phyloP scores from a whole-genome alignment of 2,329 filamentous ascomycete genomes.

The Aspergillus persii region DNA sequence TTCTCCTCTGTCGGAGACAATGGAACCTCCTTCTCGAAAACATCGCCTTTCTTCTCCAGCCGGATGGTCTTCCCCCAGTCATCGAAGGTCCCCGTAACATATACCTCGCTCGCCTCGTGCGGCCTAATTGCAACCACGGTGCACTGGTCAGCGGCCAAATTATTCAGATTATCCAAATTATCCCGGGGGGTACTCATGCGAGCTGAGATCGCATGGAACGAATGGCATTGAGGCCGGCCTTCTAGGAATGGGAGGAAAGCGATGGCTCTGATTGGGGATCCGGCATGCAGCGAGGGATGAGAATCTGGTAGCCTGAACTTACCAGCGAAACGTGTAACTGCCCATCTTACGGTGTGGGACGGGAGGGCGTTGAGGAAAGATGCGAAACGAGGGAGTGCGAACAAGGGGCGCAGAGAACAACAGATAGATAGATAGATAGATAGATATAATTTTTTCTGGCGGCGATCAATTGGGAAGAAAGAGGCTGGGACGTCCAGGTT shows the following conservation, averaged over 20 bases:
- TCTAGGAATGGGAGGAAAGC: background rate
- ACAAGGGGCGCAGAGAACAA: background rate
- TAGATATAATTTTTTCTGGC: no score
- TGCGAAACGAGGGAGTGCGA: background rate
- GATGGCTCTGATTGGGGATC: slow-evolving; percentile 1
- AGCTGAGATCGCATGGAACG: background rate
- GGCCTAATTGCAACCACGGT: slow-evolving; percentile 59
- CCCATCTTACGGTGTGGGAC: slow-evolving; percentile 25
- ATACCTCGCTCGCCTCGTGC: slow-evolving; percentile 79
- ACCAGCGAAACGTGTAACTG: slow-evolving; percentile 40
- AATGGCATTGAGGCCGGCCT: background rate
- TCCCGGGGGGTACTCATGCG: background rate
- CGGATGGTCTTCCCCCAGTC: slow-evolving; percentile 85
- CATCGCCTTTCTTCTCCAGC: slow-evolving; percentile 70
- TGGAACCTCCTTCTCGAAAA: slow-evolving; percentile 77
- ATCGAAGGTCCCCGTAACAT: slow-evolving; percentile 94
- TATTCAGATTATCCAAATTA: background rate
- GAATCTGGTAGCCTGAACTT: slow-evolving; percentile 17
- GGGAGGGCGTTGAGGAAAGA: background rate
- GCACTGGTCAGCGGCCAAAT: slow-evolving; percentile 27
- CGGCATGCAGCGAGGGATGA: slow-evolving; percentile 12
- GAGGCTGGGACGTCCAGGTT: no score
- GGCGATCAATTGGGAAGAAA: no score
- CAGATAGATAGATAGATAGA: background rate
- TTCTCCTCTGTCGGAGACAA: slow-evolving; percentile 67